These are phyloP conservation scores for Ophiocordyceps camponoti-floridani DNA, from an alignment of 2,329 filamentous ascomycete genomes.

Conservation along the genomic window DNA sequence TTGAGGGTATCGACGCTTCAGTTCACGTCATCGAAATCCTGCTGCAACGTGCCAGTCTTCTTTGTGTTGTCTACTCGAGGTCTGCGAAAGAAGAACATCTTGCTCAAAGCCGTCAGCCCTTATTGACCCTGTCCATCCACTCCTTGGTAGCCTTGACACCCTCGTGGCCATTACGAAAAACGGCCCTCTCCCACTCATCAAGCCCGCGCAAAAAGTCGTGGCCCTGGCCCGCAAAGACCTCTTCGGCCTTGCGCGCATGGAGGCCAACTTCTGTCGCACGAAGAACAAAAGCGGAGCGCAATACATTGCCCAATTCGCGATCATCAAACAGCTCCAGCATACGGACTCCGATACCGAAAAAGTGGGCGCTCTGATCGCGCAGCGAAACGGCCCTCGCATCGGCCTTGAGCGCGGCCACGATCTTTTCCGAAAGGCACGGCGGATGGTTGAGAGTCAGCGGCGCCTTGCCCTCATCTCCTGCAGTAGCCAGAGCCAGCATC, in stretches of 20 bases:
- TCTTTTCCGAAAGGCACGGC: constrained; percentile 54
- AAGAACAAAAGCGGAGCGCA: constrained; percentile 63
- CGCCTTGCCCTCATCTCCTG: constrained; percentile 27
- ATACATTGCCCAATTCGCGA: constrained; percentile 52
- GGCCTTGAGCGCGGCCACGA: constrained; percentile 79
- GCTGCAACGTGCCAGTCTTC: no score
- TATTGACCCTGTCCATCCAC: constrained; percentile 45
- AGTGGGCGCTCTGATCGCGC: constrained; percentile 67
- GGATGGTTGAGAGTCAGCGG: constrained; percentile 73
- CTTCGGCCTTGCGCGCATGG: constrained; percentile 72
- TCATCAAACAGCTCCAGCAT: constrained; percentile 89
- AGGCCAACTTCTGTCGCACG: constrained; percentile 71
- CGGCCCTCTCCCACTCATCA: constrained; percentile 71
- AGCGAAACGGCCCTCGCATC: constrained; percentile 75
- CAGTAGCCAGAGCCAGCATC: constrained; percentile 62
- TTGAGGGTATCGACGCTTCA: neutral
- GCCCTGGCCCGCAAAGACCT: constrained; percentile 31
- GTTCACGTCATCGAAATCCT: neutral
- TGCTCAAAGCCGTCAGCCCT: constrained; percentile 7
- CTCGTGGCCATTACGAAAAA: constrained; percentile 61
- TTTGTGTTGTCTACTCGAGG: no score
- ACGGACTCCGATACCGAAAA: constrained; percentile 69
- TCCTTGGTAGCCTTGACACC: constrained; percentile 50
- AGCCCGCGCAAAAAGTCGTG: constrained; percentile 75
- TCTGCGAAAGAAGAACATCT: no score